Percentiles rank a stretch among this genome's conserved stretches.
These are phyloP conservation scores for Monosporascus cannonballus DNA, from an alignment of 2,329 filamentous ascomycete genomes.

Conservation along the genomic window DNA sequence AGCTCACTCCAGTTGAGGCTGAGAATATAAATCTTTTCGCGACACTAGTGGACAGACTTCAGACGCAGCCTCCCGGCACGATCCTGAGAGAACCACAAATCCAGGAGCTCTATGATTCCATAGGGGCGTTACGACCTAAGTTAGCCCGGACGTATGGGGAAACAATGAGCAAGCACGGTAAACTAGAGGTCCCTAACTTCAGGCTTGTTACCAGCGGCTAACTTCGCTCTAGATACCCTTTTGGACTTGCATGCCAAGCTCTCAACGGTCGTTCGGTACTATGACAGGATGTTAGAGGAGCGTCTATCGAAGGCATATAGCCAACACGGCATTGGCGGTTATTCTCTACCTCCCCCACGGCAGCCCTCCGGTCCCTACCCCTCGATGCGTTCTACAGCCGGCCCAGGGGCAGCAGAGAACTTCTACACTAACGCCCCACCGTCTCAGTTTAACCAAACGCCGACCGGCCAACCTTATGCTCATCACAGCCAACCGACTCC, in stretches of 20 bases:
- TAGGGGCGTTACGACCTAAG: constrained; percentile 88
- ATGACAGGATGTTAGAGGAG: constrained; percentile 97
- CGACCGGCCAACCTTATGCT: constrained; percentile 48
- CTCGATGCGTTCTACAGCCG: constrained; percentile 51
- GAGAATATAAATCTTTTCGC: constrained; percentile 97
- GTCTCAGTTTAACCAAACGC: constrained; percentile 38
- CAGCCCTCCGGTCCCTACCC: constrained; percentile 63
- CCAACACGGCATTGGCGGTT: constrained; percentile 66
- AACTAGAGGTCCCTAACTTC: constrained; percentile 22
- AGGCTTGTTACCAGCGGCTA: constrained; percentile 19
- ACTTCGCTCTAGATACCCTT: constrained; percentile 63
- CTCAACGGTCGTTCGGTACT: constrained; percentile 93
- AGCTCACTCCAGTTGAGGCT: constrained; percentile 86
- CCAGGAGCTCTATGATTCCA: constrained; percentile 95
- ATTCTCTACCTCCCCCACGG: constrained; percentile 48
- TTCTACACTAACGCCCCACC: constrained; percentile 69
- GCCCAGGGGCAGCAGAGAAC: constrained; percentile 60
- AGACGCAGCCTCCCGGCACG: constrained; percentile 91
- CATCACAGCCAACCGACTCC: constrained; percentile 38
- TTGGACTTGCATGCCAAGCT: constrained; percentile 92
- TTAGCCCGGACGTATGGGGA: constrained; percentile 93
- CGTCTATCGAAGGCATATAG: constrained; percentile 87
- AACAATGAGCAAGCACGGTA: constrained; percentile 99
- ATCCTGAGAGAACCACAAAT: constrained; percentile 97
- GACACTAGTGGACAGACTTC: constrained; percentile 86